Conservation (phyloP, 768 basidiomycete species). For the Lentinula edodes region DNA sequence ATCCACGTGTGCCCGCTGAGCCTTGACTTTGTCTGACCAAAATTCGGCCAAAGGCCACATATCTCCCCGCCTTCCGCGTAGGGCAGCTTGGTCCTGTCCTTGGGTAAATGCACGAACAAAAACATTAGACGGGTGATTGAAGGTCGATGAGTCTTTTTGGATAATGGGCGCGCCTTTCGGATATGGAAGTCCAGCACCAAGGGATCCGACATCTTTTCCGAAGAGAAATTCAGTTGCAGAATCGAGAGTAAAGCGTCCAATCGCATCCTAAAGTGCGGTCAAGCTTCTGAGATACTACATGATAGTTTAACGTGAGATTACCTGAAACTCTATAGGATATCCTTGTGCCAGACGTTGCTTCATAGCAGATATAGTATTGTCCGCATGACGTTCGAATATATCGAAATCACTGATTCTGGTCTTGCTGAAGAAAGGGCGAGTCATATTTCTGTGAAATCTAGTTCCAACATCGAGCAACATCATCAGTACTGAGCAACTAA, state of each 20-base stretch:
- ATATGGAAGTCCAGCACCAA: constrained; percentile 42
- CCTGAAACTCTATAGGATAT: constrained; percentile 52
- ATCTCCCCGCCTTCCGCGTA: constrained; percentile 33
- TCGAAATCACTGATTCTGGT: constrained; percentile 31
- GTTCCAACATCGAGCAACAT: too few relatives aligned
- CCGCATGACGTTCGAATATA: constrained; percentile 44
- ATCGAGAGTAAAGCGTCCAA: constrained; percentile 54
- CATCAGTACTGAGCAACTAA: constrained; percentile 30
- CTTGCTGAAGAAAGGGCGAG: constrained; percentile 38
- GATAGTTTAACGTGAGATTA: constrained; percentile 8
- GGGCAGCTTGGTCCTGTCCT: constrained; percentile 36
- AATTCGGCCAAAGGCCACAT: constrained; percentile 52
- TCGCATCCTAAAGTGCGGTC: constrained; percentile 33
- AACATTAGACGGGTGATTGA: constrained; percentile 11
- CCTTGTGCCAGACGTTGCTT: constrained; percentile 37
- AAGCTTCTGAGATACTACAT: constrained; percentile 9
- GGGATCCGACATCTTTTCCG: constrained; percentile 38
- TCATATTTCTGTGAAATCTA: constrained; percentile 32
- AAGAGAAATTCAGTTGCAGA: constrained; percentile 57
- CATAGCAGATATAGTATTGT: constrained; percentile 37
- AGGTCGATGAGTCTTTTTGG: neutral
- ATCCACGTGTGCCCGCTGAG: constrained; percentile 32
- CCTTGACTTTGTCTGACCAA: constrained; percentile 30
- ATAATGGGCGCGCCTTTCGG: constrained; percentile 26
- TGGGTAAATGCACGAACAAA: constrained; percentile 47